A percentile compares a stretch with the other conserved stretches of the same genome.
Conservation (phyloP, 2,329 filamentous ascomycete species). For the Aspergillus oerlinghausenensis region DNA sequence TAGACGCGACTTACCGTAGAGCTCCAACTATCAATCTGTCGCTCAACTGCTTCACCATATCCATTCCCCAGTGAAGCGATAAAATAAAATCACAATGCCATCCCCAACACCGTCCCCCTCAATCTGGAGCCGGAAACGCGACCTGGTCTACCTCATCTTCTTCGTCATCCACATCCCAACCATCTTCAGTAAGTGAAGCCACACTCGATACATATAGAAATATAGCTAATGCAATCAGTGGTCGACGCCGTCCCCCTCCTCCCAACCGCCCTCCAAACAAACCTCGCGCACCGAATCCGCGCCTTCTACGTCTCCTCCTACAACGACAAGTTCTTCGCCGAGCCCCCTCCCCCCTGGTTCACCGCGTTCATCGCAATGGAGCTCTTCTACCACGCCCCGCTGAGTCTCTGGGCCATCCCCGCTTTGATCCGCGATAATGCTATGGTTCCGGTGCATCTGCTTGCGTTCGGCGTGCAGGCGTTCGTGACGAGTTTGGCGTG, state of each 20-base stretch:
- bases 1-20: neutral
- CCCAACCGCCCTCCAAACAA: constrained; percentile 47
- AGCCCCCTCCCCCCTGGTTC: constrained; percentile 54
- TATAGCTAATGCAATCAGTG: constrained; percentile 25
- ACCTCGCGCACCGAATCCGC: constrained; percentile 48
- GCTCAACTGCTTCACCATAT: neutral
- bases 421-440: constrained; percentile 52
- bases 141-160: constrained; percentile 50
- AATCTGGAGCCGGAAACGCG: constrained; percentile 33
- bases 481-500: constrained; percentile 60
- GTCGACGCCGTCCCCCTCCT: constrained; percentile 60
- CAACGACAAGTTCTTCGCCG: constrained; percentile 59
- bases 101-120: constrained; percentile 10
- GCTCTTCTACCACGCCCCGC: constrained; percentile 56
- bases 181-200: constrained; percentile 49
- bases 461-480: constrained; percentile 57
- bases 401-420: constrained; percentile 57
- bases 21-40: neutral
- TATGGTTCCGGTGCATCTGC: constrained; percentile 54
- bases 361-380: constrained; percentile 55
- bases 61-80: neutral
- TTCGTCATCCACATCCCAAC: constrained; percentile 59
- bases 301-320: constrained; percentile 58
- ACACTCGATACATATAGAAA: neutral
- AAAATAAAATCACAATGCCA: constrained; percentile 3